Evolutionary conservation across 2,329 filamentous ascomycete genomes (phyloP).

Genomic region (Drechslerella dactyloides): DNA sequence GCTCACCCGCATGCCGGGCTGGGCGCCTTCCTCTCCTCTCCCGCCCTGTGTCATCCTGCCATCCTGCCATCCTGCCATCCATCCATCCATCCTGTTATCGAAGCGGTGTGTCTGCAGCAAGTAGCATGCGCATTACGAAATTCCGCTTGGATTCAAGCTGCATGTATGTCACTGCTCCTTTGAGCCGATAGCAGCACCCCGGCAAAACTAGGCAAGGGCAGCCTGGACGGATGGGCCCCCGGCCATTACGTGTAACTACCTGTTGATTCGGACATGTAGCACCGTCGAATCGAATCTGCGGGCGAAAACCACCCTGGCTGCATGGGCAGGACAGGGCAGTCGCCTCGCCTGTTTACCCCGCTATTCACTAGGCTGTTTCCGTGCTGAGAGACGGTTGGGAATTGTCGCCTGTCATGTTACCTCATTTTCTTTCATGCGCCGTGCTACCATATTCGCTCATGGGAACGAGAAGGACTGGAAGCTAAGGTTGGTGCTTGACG

Average conservation of each 20-base stretch:
- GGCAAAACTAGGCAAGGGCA: conserved; percentile 33
- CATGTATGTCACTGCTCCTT: conserved; percentile 16
- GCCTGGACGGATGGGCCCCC: conserved; percentile 35
- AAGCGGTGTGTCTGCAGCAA: too few species aligned
- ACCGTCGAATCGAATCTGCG: conserved; percentile 8
- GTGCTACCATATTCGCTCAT: conserved; percentile 5
- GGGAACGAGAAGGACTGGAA: too few species aligned
- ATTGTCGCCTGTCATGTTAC: conserved; percentile 50
- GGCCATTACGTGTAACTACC: too few species aligned
- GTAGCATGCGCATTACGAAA: conserved; percentile 21
- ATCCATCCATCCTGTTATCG: too few species aligned
- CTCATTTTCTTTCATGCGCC: conserved; percentile 17
- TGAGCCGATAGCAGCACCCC: conserved; percentile 36
- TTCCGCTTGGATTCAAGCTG: conserved; percentile 21
- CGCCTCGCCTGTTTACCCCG: conserved; percentile 46
- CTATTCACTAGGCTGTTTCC: conserved; percentile 51
- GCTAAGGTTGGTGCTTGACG: too few species aligned
- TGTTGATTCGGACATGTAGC: too few species aligned
- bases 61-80: too few species aligned
- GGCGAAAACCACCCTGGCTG: conserved; percentile 30
- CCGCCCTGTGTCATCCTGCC: too few species aligned
- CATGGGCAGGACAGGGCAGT: background rate
- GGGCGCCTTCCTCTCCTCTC: too few species aligned
- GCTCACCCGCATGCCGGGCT: too few species aligned
- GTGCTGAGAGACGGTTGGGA: conserved; percentile 16